Conservation (phyloP, 768 basidiomycete genomes). For the Macrolepiota dolichaula region DNA sequence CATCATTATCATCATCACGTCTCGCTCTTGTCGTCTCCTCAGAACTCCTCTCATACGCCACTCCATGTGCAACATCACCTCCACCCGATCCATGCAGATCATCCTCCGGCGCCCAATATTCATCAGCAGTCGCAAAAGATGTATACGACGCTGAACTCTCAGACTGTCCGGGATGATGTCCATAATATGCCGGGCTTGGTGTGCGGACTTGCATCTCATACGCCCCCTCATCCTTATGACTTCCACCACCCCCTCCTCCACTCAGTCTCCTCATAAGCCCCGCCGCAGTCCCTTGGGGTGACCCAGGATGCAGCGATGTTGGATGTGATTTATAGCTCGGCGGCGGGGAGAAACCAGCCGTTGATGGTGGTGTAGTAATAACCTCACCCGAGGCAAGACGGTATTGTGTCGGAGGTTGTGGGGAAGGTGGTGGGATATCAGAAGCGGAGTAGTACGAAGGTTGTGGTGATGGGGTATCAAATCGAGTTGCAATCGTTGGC, state of each 20-base stretch:
- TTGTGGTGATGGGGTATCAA: constrained; percentile 32
- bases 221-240: constrained; percentile 17
- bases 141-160: constrained; percentile 34
- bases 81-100: background rate
- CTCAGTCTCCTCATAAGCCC: constrained; percentile 14
- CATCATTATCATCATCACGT: constrained; percentile 16
- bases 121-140: constrained; percentile 46
- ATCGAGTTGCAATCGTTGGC: constrained; percentile 18
- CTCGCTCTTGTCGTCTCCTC: constrained; percentile 13
- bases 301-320: background rate
- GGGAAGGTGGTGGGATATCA: constrained; percentile 62
- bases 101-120: constrained; percentile 31
- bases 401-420: constrained; percentile 50
- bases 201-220: constrained; percentile 40
- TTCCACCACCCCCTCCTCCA: background rate
- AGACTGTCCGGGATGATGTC: constrained; percentile 24
- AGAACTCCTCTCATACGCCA: background rate
- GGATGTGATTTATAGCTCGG: constrained; percentile 8
- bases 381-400: constrained; percentile 43
- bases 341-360: background rate
- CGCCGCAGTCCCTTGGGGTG: background rate
- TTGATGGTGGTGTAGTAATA: constrained; percentile 35
- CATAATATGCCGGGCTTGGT: constrained; percentile 15
- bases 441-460: constrained; percentile 70
- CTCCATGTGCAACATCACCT: background rate